Conservation (phyloP, 192 early-diverging fungal genomes). For the Podochytrium sp. region DNA sequence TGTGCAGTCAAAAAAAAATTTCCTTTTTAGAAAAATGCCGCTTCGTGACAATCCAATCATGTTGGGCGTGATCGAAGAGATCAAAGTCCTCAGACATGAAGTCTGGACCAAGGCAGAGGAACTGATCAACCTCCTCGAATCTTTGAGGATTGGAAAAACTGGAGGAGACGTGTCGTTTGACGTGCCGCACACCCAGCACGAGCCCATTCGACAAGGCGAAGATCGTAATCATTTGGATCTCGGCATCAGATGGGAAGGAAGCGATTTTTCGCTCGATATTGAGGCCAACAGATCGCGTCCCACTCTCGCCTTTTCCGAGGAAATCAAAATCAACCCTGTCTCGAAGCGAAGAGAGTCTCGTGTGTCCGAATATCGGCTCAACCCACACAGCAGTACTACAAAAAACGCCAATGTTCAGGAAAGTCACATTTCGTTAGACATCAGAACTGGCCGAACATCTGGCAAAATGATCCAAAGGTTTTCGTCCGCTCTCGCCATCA, state of each 20-base stretch:
- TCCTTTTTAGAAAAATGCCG: too few species aligned
- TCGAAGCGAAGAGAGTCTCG: too few species aligned
- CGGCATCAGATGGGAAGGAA: not conserved
- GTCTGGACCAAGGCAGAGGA: too few species aligned
- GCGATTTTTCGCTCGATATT: not conserved
- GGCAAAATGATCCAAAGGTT: too few species aligned
- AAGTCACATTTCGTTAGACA: too few species aligned
- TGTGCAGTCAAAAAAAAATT: too few species aligned
- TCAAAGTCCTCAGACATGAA: too few species aligned
- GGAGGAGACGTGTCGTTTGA: not conserved
- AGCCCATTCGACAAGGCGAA: not conserved
- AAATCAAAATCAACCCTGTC: not conserved
- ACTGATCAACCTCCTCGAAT: not conserved
- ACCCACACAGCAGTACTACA: conserved; percentile 18
- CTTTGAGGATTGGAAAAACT: not conserved
- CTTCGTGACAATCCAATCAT: too few species aligned
- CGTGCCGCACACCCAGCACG: not conserved
- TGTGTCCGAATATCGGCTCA: conserved; percentile 14
- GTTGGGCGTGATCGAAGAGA: too few species aligned
- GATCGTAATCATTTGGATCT: not conserved
- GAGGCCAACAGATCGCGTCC: not conserved
- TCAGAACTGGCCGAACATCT: too few species aligned
- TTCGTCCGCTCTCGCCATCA: too few species aligned
- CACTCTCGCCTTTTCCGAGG: too few species aligned
- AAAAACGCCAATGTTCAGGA: conserved; percentile 16